Conservation (phyloP, 2,329 filamentous ascomycete species). For the Penicillium sp. region DNA sequence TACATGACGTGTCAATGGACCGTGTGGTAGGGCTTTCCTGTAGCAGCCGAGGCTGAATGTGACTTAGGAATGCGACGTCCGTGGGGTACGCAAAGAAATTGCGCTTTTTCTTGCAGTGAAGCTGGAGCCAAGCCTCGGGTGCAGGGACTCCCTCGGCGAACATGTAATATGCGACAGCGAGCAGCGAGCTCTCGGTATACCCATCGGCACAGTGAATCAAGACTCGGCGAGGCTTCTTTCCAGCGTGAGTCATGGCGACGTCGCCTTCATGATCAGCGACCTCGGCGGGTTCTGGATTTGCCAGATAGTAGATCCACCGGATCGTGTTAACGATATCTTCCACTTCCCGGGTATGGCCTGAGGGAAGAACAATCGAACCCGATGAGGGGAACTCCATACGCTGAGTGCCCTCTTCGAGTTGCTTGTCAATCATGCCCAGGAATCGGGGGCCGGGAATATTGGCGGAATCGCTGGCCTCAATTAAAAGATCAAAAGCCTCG, state of each 20-base stretch:
- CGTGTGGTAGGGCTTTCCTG: constrained; percentile 47
- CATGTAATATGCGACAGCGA: constrained; percentile 90
- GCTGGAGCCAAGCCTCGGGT: constrained; percentile 80
- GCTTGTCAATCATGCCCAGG: constrained; percentile 64
- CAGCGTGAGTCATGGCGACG: constrained; percentile 51
- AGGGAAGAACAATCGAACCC: constrained; percentile 84
- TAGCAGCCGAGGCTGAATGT: constrained; percentile 74
- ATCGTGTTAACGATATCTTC: constrained; percentile 84
- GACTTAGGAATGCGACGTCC: constrained; percentile 79
- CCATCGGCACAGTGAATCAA: constrained; percentile 94
- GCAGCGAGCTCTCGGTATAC: constrained; percentile 90
- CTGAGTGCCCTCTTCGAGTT: constrained; percentile 53
- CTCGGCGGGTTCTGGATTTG: constrained; percentile 59
- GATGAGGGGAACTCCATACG: constrained; percentile 86
- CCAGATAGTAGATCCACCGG: constrained; percentile 84
- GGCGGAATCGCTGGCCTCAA: constrained; percentile 86
- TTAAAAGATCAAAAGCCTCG: constrained; percentile 73
- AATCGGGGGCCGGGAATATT: constrained; percentile 70
- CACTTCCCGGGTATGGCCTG: constrained; percentile 78
- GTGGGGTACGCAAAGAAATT: constrained; percentile 97
- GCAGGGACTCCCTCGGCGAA: constrained; percentile 81
- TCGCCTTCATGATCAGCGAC: constrained; percentile 57
- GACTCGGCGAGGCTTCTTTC: constrained; percentile 62
- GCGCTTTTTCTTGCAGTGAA: constrained; percentile 77
- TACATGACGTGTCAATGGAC: constrained; percentile 23